These are phyloP conservation scores for Didymella sp. DNA, from an alignment of 2,329 filamentous ascomycete species.

Conservation along the genomic window DNA sequence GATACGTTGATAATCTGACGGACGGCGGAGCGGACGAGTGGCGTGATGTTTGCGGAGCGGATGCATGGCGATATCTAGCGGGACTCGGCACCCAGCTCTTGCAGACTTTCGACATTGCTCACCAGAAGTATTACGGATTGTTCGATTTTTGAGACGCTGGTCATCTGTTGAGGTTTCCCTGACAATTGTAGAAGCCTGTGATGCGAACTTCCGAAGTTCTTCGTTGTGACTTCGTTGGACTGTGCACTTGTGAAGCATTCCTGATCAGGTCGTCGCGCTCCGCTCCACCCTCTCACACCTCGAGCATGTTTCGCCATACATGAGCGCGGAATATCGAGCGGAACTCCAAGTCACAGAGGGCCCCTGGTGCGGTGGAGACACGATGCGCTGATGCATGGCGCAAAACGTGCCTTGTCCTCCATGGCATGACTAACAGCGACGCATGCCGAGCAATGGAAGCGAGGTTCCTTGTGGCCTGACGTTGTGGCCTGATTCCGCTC, in stretches of 20 bases:
- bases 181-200: neutral
- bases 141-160: neutral
- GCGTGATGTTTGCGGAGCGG: slow-evolving; percentile 15
- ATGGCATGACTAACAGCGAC: slow-evolving; percentile 25
- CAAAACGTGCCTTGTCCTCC: slow-evolving; percentile 2
- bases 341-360: neutral
- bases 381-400: slow-evolving; percentile 14
- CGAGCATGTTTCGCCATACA: neutral
- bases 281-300: slow-evolving; percentile 4
- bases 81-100: neutral
- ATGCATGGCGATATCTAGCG: slow-evolving; percentile 9
- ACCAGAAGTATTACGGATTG: neutral
- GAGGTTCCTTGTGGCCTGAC: slow-evolving; percentile 8
- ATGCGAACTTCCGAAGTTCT: too few species aligned
- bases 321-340: slow-evolving; percentile 1
- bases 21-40: slow-evolving; percentile 7
- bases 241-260: neutral
- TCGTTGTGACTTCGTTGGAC: neutral
- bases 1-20: neutral
- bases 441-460: slow-evolving; percentile 19
- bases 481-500: slow-evolving; percentile 27
- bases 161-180: neutral
- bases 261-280: neutral
- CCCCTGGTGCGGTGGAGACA: neutral
- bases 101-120: neutral